Conservation (phyloP, 805 yeast species). For the Yamadazyma sp. region DNA sequence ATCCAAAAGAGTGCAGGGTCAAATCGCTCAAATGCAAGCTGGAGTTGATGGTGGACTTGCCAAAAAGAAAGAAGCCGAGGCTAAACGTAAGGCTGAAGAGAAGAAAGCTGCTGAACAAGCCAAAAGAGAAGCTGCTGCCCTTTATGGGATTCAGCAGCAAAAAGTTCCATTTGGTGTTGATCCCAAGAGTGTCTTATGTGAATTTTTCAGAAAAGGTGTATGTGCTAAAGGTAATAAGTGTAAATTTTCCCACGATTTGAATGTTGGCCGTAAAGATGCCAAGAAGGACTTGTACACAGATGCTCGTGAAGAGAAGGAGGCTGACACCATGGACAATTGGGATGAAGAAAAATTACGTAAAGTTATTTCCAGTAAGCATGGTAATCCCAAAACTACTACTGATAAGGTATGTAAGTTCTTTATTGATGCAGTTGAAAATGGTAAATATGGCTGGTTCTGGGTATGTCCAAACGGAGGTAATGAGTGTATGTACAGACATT, state of each 20-base stretch:
- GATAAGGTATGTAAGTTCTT: slow-evolving; percentile 92
- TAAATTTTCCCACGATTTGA: slow-evolving; percentile 89
- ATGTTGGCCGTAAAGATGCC: slow-evolving; percentile 80
- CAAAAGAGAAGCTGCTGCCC: slow-evolving; percentile 78
- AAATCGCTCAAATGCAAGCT: slow-evolving; percentile 44
- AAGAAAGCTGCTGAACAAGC: slow-evolving; percentile 91
- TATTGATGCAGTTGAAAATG: slow-evolving; percentile 95
- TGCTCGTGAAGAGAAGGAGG: slow-evolving; percentile 68
- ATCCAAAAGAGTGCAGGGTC: slow-evolving; percentile 83
- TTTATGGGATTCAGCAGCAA: slow-evolving; percentile 71
- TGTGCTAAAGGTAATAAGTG: slow-evolving; percentile 85
- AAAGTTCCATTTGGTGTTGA: slow-evolving; percentile 96
- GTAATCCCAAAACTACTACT: slow-evolving; percentile 90
- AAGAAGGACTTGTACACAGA: slow-evolving; percentile 94
- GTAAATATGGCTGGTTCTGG: slow-evolving; percentile 99
- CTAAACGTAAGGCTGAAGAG: slow-evolving; percentile 65
- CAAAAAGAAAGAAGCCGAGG: slow-evolving; percentile 75
- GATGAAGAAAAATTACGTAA: slow-evolving; percentile 91
- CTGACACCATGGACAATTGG: slow-evolving; percentile 94
- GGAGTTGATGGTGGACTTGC: slow-evolving; percentile 50
- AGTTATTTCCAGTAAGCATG: slow-evolving; percentile 89
- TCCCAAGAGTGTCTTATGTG: slow-evolving; percentile 91
- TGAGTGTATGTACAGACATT: slow-evolving; percentile 90
- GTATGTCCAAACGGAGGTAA: slow-evolving; percentile 92
- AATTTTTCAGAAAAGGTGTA: slow-evolving; percentile 79